phyloP scores from a whole-genome alignment of 2,329 filamentous ascomycete genomes.

The Monilinia fructigena region DNA sequence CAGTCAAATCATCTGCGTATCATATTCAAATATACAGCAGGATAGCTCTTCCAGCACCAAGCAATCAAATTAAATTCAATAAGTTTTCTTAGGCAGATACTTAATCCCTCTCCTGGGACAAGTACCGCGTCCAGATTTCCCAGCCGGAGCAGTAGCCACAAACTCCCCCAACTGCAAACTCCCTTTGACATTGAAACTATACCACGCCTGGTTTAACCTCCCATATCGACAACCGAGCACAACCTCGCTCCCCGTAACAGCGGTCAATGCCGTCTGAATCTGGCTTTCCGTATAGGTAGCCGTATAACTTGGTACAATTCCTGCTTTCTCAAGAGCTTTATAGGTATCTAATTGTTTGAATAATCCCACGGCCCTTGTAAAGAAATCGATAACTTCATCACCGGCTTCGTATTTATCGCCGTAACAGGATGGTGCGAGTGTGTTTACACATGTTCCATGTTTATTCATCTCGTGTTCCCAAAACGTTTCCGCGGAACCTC shows the following conservation, averaged over 20 bases:
- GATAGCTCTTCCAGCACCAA: background rate
- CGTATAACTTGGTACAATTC: slow-evolving; percentile 50
- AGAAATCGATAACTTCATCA: slow-evolving; percentile 67
- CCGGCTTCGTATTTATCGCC: slow-evolving; percentile 52
- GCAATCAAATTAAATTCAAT: background rate
- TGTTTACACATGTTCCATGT: slow-evolving; percentile 71
- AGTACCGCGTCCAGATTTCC: slow-evolving; percentile 25
- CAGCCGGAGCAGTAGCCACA: slow-evolving; percentile 27
- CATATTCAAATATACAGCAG: background rate
- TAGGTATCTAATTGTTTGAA: slow-evolving; percentile 50
- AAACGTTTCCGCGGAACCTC: slow-evolving; percentile 53
- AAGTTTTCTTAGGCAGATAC: slow-evolving; percentile 27
- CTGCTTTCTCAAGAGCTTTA: slow-evolving; percentile 47
- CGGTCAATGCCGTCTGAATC: slow-evolving; percentile 45
- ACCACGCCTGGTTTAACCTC: slow-evolving; percentile 52
- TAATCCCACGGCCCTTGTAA: slow-evolving; percentile 60
- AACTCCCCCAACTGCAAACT: slow-evolving; percentile 29
- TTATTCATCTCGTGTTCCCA: slow-evolving; percentile 70
- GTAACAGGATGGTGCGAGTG: slow-evolving; percentile 67
- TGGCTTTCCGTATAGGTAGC: slow-evolving; percentile 45
- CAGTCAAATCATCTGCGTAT: background rate
- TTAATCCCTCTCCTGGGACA: slow-evolving; percentile 28
- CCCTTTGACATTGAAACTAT: slow-evolving; percentile 36
- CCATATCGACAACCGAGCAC: slow-evolving; percentile 47
- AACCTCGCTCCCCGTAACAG: slow-evolving; percentile 47